These are phyloP conservation scores for Sordaria brevicollis DNA, from an alignment of 495 filamentous ascomycete species.

Conservation along the genomic window DNA sequence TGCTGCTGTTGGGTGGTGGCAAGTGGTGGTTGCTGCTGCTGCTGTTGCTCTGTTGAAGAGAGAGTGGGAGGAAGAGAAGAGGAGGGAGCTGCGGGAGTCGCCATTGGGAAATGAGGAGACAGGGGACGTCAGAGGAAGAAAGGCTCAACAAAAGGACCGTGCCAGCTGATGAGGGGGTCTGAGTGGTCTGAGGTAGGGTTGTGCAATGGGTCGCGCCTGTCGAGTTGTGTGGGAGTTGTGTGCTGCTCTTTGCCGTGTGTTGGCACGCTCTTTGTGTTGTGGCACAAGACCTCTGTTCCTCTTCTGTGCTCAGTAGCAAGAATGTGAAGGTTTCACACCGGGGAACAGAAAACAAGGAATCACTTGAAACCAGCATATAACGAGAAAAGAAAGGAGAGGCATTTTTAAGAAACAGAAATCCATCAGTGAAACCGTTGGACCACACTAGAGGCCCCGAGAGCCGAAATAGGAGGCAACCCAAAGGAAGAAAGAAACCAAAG, in stretches of 20 bases:
- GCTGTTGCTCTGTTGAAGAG: background rate
- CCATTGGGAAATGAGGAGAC: background rate
- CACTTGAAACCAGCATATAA: background rate
- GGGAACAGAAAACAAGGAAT: background rate
- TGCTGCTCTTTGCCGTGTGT: background rate
- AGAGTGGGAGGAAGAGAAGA: constrained; percentile 5
- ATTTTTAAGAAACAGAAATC: background rate
- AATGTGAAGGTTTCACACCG: background rate
- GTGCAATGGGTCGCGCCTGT: background rate
- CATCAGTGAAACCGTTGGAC: background rate
- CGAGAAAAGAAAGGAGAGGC: background rate
- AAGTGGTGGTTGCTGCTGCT: background rate
- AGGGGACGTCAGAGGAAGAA: background rate
- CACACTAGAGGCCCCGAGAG: background rate
- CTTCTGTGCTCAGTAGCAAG: background rate
- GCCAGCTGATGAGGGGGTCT: background rate
- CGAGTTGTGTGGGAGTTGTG: background rate
- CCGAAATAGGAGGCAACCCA: background rate
- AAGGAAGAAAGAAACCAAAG: background rate
- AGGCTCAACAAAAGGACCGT: background rate
- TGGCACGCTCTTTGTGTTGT: background rate
- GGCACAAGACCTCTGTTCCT: background rate
- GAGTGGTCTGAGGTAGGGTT: background rate
- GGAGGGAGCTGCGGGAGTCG: background rate
- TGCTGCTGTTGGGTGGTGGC: background rate